Evolutionary conservation across 1,139 yeast genomes (phyloP).

Genomic region (Pichia sp.): DNA sequence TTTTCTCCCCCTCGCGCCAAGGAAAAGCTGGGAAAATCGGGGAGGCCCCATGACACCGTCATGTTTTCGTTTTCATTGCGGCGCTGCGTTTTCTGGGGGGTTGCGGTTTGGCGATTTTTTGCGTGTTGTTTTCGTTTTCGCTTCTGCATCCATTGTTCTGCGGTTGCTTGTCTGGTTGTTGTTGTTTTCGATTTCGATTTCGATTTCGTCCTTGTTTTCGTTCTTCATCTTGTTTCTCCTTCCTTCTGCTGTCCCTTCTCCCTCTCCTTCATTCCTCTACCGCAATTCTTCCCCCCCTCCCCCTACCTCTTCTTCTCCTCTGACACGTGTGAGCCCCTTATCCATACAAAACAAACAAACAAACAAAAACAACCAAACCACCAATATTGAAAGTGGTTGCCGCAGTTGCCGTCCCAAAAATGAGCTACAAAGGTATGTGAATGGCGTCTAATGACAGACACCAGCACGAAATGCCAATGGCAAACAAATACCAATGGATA

Average conservation of each 20-base stretch:
- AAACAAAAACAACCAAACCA: neutral
- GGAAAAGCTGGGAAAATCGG: no score
- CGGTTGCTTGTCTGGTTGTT: neutral
- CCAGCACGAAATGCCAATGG: neutral
- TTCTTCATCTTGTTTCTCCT: neutral
- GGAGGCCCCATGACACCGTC: no score
- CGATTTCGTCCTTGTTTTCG: neutral
- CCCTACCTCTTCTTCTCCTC: neutral
- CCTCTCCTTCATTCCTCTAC: slow-evolving; percentile 17
- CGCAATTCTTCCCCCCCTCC: no score
- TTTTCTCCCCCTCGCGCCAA: no score
- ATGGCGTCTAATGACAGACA: no score
- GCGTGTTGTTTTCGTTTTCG: neutral
- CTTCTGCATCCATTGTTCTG: neutral
- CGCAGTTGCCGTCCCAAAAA: slow-evolving; percentile 34
- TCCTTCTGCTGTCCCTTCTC: neutral
- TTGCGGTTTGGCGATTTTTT: neutral
- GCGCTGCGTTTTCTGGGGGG: neutral
- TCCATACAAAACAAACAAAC: neutral
- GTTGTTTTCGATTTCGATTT: neutral
- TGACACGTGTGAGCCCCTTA: neutral
- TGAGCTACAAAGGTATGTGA: slow-evolving; percentile 51
- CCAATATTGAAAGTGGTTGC: slow-evolving; percentile 19
- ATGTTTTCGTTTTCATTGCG: no score
- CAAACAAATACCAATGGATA: neutral